These are phyloP conservation scores for Guyanaporus albipodus DNA, from an alignment of 768 basidiomycete species.

Conservation along the genomic window DNA sequence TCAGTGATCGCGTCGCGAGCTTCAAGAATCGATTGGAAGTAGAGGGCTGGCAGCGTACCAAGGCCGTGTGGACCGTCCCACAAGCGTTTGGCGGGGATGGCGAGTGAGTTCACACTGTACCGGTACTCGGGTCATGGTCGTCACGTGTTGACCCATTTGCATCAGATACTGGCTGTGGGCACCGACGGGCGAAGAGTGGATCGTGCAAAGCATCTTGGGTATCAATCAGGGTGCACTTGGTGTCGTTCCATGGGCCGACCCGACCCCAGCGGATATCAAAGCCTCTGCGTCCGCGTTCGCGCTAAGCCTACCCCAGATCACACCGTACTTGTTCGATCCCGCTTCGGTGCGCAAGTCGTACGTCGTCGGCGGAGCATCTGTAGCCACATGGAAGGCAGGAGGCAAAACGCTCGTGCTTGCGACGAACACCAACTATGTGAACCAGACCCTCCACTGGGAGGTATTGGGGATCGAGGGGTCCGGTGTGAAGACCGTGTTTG, in stretches of 20 bases:
- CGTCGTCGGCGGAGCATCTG: constrained; percentile 40
- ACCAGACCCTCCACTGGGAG: constrained; percentile 30
- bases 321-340: constrained; percentile 44
- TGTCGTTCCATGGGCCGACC: constrained; percentile 48
- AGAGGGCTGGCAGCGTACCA: constrained; percentile 64
- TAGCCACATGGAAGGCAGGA: constrained; percentile 48
- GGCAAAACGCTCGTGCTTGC: constrained; percentile 44
- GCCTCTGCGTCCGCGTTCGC: constrained; percentile 41
- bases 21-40: constrained; percentile 55
- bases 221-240: constrained; percentile 70
- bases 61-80: constrained; percentile 76
- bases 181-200: constrained; percentile 68
- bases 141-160: too few species aligned
- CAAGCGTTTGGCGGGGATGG: constrained; percentile 59
- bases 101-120: constrained; percentile 25
- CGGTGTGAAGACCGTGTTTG: constrained; percentile 4
- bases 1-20: constrained; percentile 62
- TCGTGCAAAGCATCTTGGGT: constrained; percentile 59
- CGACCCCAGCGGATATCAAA: constrained; percentile 51
- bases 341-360: constrained; percentile 37
- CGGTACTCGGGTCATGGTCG: too few species aligned
- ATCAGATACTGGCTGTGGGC: constrained; percentile 51
- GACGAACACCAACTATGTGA: constrained; percentile 46
- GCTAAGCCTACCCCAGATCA: constrained; percentile 41
- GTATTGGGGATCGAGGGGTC: constrained; percentile 24